phyloP scores from a whole-genome alignment of 2,329 filamentous ascomycete genomes.

The Cordyceps militaris region DNA sequence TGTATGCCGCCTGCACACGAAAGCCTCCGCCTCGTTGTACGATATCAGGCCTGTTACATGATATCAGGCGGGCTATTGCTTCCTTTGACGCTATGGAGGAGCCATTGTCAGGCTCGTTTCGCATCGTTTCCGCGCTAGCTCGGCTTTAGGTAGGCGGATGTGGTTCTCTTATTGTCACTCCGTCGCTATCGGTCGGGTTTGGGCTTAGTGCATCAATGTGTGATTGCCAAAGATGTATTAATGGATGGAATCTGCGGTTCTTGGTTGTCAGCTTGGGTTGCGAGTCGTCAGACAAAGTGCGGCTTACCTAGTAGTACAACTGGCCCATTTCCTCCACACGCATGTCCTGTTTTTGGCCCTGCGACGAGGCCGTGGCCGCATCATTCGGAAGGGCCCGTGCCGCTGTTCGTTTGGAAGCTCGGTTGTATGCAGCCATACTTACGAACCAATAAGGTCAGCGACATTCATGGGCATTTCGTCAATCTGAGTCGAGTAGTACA shows the following conservation, averaged over 20 bases:
- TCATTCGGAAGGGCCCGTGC: too few relatives aligned
- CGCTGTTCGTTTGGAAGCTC: not conserved
- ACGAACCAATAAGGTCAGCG: slow-evolving; percentile 48
- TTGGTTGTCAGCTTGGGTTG: not conserved
- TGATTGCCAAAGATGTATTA: slow-evolving; percentile 7
- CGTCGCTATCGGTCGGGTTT: not conserved
- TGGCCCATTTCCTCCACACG: slow-evolving; percentile 12
- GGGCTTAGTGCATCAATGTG: not conserved
- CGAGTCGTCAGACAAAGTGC: not conserved
- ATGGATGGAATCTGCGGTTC: not conserved
- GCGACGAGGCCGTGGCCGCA: not conserved
- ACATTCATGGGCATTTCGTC: slow-evolving; percentile 99
- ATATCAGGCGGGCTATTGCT: too few relatives aligned
- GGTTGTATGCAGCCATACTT: slow-evolving; percentile 16
- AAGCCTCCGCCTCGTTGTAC: too few relatives aligned
- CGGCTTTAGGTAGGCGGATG: not conserved
- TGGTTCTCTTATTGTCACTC: not conserved
- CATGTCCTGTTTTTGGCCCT: not conserved
- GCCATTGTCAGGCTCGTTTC: too few relatives aligned
- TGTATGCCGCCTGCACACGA: too few relatives aligned
- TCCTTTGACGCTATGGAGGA: not conserved
- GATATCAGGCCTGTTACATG: too few relatives aligned
- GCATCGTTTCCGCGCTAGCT: not conserved
- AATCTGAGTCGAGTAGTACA: slow-evolving; percentile 95
- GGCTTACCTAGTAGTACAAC: slow-evolving; percentile 9